These are phyloP conservation scores for sunflower (Helianthus annuus) DNA, from an alignment of 129 eudicot genomes.

Conservation along the genomic window DNA sequence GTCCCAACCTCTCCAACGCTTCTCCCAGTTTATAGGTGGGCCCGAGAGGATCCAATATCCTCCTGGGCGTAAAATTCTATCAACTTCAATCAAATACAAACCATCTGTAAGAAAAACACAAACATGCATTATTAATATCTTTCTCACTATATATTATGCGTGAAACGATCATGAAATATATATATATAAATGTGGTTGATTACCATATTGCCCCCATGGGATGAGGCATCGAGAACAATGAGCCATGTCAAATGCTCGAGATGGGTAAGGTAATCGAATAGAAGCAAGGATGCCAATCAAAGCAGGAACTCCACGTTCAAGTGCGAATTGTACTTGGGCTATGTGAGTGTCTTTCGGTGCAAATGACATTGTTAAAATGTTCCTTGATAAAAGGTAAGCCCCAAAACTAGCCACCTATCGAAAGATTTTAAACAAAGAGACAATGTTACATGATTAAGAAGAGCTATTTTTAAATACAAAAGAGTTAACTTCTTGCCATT, in stretches of 20 bases:
- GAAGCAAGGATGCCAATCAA: conserved; percentile 76
- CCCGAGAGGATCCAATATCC: conserved; percentile 97
- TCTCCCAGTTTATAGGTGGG: conserved; percentile 94
- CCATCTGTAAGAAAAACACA: conserved; percentile 53
- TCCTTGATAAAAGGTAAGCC: conserved; percentile 77
- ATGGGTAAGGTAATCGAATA: conserved; percentile 75
- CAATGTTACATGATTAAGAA: not conserved
- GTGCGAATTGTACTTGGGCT: conserved; percentile 97
- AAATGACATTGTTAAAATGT: conserved; percentile 79
- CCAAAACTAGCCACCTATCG: conserved; percentile 92
- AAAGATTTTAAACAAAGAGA: not conserved
- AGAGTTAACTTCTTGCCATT: too few relatives aligned
- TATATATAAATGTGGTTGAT: not conserved
- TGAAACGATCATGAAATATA: not conserved
- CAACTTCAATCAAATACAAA: conserved; percentile 77
- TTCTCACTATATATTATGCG: not conserved
- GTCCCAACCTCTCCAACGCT: conserved; percentile 79
- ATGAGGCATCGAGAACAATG: conserved; percentile 98
- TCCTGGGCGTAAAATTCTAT: conserved; percentile 84
- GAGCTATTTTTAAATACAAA: too few relatives aligned
- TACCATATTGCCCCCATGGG: conserved; percentile 90
- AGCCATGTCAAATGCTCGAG: conserved; percentile 92
- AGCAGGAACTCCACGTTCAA: conserved; percentile 94
- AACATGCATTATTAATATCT: not conserved
- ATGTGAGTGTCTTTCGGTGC: conserved; percentile 94